Evolutionary conservation across 768 basidiomycete species (phyloP), one percentile per base, ranked within the genome.

Genomic region (Suillus occidentalis): DNA sequence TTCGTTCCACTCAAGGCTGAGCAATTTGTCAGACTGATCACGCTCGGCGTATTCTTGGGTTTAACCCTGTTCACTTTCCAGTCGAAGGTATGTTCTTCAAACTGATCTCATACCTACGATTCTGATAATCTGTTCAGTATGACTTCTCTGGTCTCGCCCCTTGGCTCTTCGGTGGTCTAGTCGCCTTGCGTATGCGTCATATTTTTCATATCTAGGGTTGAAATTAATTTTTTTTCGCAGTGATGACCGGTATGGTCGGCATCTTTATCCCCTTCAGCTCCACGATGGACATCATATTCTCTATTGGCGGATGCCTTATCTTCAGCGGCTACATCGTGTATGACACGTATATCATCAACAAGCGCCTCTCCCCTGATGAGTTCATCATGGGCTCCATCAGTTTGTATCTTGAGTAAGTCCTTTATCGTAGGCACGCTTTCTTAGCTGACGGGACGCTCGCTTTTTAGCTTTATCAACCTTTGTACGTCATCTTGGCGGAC

Each of bases 61-160:
- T 79, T 99, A 67, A 98, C 96, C 0, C 76, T 98, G 61, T 99
- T 97, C 81, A 98, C 97, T 1, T 82, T 97, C 75, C 95, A 97
- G 76, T 93, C 92, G 64, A 97, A 97, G 83, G 92, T 91, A 66
- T 22, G 81, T 62, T 16, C 36, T 22, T 65, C 37, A 18, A 20
- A 45, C 25, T 63, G 50, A 39, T 16, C 50, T 65, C 7, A 16
- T 31, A 13, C 40, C 40, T 13, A 55, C n/a, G 14, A 18, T 45
- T 28, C 31, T 45, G 57, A 65, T 66, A 14, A 53, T 47, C 47
- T 3, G 43, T 65, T 43, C 69, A 94, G 91, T 97, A 94, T 78
- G 96, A 99, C 80, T 98, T 99, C 78, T 90, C 89, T 14, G 92
- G 92, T 61, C 86, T 97, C 81, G 95, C 89, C 0, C 92, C 96